Percentiles rank a stretch among this genome's conserved stretches.
Evolutionary conservation across 305 asterid genomes (phyloP).

Genomic region (Fraxinus paxiana): DNA sequence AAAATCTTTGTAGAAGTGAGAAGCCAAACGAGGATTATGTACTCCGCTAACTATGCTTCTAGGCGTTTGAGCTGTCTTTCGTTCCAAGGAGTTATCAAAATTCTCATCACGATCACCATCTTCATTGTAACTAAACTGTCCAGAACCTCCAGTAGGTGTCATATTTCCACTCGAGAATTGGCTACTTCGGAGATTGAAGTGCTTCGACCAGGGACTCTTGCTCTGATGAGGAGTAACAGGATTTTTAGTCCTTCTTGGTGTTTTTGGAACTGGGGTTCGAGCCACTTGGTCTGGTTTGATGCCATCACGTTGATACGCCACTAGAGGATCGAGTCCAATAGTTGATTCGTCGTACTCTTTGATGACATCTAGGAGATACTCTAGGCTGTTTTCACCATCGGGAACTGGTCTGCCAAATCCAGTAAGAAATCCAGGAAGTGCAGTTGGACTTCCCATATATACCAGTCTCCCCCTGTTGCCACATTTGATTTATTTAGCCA

Average conservation of each 20-base stretch:
- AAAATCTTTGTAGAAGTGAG: slow-evolving; percentile 82
- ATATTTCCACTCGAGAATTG: slow-evolving; percentile 46
- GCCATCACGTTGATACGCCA: slow-evolving; percentile 65
- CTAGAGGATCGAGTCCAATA: slow-evolving; percentile 69
- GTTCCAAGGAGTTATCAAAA: slow-evolving; percentile 62
- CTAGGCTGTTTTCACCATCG: slow-evolving; percentile 72
- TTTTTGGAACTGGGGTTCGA: slow-evolving; percentile 48
- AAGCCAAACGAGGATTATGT: slow-evolving; percentile 60
- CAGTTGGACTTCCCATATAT: slow-evolving; percentile 63
- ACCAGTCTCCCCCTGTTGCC: slow-evolving; percentile 65
- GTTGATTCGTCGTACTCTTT: slow-evolving; percentile 81
- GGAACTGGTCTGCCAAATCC: slow-evolving; percentile 80
- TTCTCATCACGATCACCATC: slow-evolving; percentile 48
- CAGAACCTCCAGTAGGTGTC: slow-evolving; percentile 37
- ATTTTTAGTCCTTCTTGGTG: slow-evolving; percentile 34
- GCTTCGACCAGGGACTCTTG: slow-evolving; percentile 47
- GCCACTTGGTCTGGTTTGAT: slow-evolving; percentile 57
- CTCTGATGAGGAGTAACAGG: slow-evolving; percentile 34
- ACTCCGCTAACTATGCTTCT: slow-evolving; percentile 47
- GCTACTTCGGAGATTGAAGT: slow-evolving; percentile 52
- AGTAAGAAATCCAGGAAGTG: slow-evolving; percentile 44
- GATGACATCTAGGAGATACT: slow-evolving; percentile 79
- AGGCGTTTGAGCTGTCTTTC: slow-evolving; percentile 48
- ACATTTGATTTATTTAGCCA: not conserved
- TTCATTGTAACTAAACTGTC: slow-evolving; percentile 27